These are phyloP conservation scores for Scenedesmus sp. DNA, from an alignment of 163 green algal genomes.

Conservation along the genomic window DNA sequence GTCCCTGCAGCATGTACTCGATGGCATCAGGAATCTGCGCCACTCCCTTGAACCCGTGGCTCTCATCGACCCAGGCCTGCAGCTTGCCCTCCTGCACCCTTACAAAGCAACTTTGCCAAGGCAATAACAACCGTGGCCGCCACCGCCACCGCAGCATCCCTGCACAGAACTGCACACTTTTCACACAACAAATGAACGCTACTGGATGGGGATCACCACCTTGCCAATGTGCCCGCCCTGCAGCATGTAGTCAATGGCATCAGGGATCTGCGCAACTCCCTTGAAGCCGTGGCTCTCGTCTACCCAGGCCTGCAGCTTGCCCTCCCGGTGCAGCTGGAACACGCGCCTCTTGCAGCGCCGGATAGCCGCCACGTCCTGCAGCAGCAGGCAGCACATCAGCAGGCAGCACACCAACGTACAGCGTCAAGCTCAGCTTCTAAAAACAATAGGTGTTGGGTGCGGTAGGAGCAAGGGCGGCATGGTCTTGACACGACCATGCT, in stretches of 20 bases:
- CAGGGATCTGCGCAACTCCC: constrained; percentile 68
- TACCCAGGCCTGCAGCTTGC: constrained; percentile 59
- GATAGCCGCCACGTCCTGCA: constrained; percentile 24
- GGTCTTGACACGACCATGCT: no score
- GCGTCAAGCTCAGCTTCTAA: no score
- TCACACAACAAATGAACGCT: background rate
- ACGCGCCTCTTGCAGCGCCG: constrained; percentile 47
- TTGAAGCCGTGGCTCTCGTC: constrained; percentile 54
- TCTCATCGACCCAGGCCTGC: constrained; percentile 56
- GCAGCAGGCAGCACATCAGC: background rate
- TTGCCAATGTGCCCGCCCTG: constrained; percentile 72
- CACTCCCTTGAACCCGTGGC: constrained; percentile 55
- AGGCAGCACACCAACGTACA: background rate
- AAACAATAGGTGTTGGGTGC: no score
- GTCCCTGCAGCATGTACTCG: constrained; percentile 73
- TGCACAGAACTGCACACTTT: no score
- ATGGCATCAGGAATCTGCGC: constrained; percentile 63
- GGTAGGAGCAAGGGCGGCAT: no score
- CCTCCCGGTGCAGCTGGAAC: constrained; percentile 62
- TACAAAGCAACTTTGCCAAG: no score
- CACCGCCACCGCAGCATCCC: no score
- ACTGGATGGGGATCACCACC: constrained; percentile 65
- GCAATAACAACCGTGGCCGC: no score
- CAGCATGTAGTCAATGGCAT: constrained; percentile 77
- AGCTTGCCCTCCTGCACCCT: constrained; percentile 3